These are phyloP conservation scores for Monsonia emarginata DNA, from an alignment of 441 rosid species.

Conservation along the genomic window DNA sequence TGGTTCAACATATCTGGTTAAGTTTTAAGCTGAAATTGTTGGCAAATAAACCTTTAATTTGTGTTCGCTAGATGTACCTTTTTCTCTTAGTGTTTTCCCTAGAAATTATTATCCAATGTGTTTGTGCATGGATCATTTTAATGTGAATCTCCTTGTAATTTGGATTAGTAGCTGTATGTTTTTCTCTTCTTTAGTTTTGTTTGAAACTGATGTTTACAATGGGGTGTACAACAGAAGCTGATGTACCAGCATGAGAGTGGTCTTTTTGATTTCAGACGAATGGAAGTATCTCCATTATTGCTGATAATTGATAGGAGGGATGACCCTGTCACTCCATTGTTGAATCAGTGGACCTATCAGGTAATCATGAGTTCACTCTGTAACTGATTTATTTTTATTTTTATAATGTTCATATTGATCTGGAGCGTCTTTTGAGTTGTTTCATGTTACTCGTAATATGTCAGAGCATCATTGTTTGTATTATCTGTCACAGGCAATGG, in stretches of 20 bases:
- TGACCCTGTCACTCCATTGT: slow-evolving; percentile 84
- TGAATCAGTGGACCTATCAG: slow-evolving; percentile 95
- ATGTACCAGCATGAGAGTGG: slow-evolving; percentile 97
- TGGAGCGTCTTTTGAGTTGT: too few relatives aligned
- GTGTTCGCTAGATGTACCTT: not conserved
- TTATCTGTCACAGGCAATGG: slow-evolving; percentile 62
- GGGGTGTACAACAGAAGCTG: slow-evolving; percentile 50
- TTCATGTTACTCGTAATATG: not conserved
- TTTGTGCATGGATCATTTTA: not conserved
- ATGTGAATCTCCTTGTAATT: not conserved
- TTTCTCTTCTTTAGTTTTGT: too few relatives aligned
- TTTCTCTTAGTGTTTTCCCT: not conserved
- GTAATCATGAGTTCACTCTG: slow-evolving; percentile 24
- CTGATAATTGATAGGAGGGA: slow-evolving; percentile 84
- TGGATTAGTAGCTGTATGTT: too few relatives aligned
- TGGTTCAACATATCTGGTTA: not conserved
- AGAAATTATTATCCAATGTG: not conserved
- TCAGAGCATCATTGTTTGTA: slow-evolving; percentile 18
- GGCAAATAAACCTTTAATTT: not conserved
- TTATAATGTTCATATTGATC: too few relatives aligned
- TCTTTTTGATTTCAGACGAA: slow-evolving; percentile 83
- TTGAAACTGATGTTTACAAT: too few relatives aligned
- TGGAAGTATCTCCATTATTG: slow-evolving; percentile 69
- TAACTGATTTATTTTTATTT: slow-evolving; percentile 15
- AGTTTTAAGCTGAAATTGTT: not conserved